Evolutionary conservation across 148 eudicot genomes (phyloP).

Genomic region (Persicaria maculosa): DNA sequence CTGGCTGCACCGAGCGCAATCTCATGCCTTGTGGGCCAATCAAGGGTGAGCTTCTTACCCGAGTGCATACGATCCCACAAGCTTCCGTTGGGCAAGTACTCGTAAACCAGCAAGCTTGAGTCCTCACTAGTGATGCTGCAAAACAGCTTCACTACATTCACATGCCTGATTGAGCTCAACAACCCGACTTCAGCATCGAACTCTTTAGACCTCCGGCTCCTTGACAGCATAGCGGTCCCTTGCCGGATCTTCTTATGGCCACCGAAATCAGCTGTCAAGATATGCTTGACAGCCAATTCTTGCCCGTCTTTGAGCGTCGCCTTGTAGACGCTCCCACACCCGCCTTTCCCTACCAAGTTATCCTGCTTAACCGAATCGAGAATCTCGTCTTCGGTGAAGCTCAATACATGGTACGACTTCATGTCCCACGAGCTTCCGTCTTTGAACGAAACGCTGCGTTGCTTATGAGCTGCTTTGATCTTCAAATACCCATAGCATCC

Average conservation of each 20-base stretch:
- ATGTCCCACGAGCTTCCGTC: constrained; percentile 71
- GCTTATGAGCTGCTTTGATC: constrained; percentile 18
- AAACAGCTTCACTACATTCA: constrained; percentile 76
- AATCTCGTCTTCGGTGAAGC: constrained; percentile 73
- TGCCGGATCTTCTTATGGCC: constrained; percentile 24
- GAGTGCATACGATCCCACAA: constrained; percentile 70
- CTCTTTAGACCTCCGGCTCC: constrained; percentile 34
- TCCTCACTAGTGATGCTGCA: constrained; percentile 90
- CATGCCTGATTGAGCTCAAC: constrained; percentile 75
- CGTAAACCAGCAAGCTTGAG: constrained; percentile 85
- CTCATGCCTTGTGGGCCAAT: constrained; percentile 72
- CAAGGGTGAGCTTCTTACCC: constrained; percentile 37
- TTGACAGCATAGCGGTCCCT: constrained; percentile 40
- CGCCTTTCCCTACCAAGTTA: constrained; percentile 86
- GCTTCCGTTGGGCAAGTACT: constrained; percentile 87
- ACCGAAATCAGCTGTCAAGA: constrained; percentile 40
- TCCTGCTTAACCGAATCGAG: constrained; percentile 63
- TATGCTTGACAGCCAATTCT: constrained; percentile 80
- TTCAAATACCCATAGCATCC: constrained; percentile 34
- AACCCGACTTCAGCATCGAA: constrained; percentile 79
- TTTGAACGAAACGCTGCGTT: constrained; percentile 36
- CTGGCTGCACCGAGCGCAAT: constrained; percentile 76
- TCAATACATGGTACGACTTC: constrained; percentile 70
- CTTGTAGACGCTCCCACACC: constrained; percentile 76
- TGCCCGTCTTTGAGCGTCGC: constrained; percentile 44